Conservation (phyloP, 305 asterid species). For the Solanum hybrid region DNA sequence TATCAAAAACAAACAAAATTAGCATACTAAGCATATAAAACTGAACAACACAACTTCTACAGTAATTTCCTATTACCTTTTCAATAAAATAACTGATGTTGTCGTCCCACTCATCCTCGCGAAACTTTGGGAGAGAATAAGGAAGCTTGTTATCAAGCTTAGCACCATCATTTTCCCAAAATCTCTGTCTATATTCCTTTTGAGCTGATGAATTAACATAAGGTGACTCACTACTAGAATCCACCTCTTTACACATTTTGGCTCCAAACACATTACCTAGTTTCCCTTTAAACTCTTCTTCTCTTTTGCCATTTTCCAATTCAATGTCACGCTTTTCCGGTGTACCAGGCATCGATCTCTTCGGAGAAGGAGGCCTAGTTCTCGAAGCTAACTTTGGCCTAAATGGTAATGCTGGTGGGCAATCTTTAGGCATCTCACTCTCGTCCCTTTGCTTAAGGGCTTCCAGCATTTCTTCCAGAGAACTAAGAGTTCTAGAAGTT, state of each 20-base stretch:
- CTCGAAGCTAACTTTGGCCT: conserved; percentile 62
- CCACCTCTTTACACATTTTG: conserved; percentile 17
- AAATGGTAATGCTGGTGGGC: conserved; percentile 80
- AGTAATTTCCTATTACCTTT: conserved; percentile 35
- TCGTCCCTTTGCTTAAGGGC: conserved; percentile 61
- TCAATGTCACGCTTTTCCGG: conserved; percentile 24
- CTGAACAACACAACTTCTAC: background rate
- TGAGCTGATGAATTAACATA: conserved; percentile 20
- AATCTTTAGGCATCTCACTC: conserved; percentile 45
- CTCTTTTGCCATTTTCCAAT: conserved; percentile 5
- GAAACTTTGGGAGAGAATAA: conserved; percentile 18
- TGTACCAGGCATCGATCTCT: conserved; percentile 42
- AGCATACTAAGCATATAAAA: background rate
- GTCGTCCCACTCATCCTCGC: conserved; percentile 40
- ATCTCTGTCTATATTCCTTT: conserved; percentile 15
- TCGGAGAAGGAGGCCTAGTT: conserved; percentile 64
- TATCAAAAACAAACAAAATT: background rate
- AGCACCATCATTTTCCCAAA: conserved; percentile 12
- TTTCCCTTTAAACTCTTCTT: conserved; percentile 20
- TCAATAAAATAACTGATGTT: conserved; percentile 46
- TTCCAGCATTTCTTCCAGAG: conserved; percentile 93
- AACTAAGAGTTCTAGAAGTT: conserved; percentile 54
- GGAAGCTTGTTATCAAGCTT: conserved; percentile 17
- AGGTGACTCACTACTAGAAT: conserved; percentile 43
- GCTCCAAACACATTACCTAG: conserved; percentile 35